These are phyloP conservation scores for Sisymbrium irio DNA, from an alignment of 345 rosid species.

Conservation along the genomic window DNA sequence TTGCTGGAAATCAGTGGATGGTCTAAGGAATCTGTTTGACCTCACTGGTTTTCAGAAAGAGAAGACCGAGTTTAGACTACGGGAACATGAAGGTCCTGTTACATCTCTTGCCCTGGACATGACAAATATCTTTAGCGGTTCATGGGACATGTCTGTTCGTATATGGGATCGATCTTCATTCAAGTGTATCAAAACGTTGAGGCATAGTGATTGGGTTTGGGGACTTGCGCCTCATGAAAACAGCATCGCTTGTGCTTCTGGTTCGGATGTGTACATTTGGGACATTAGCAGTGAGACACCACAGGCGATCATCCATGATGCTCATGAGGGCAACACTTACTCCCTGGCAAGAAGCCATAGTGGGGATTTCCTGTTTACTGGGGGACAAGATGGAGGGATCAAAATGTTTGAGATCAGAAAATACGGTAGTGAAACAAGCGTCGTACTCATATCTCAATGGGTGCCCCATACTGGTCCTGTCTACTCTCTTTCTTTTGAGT, in stretches of 20 bases:
- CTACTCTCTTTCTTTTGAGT: conserved; percentile 80
- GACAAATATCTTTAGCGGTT: conserved; percentile 67
- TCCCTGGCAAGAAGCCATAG: conserved; percentile 77
- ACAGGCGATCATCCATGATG: conserved; percentile 48
- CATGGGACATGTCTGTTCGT: conserved; percentile 96
- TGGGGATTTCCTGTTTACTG: conserved; percentile 82
- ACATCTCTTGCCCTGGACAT: conserved; percentile 77
- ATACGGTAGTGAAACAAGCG: conserved; percentile 16
- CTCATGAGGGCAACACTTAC: conserved; percentile 64
- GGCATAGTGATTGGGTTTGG: conserved; percentile 95
- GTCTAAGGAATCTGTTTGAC: conserved; percentile 63
- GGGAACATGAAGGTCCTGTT: conserved; percentile 91
- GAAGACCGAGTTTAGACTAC: conserved; percentile 57
- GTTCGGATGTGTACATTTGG: conserved; percentile 89
- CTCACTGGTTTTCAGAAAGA: conserved; percentile 49
- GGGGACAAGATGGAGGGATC: conserved; percentile 89
- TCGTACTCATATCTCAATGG: conserved; percentile 70
- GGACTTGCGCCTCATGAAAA: conserved; percentile 68
- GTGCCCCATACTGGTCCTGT: conserved; percentile 82
- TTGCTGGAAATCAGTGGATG: conserved; percentile 75
- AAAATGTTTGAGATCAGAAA: conserved; percentile 76
- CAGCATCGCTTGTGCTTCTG: conserved; percentile 59
- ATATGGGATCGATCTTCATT: conserved; percentile 77
- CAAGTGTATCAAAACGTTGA: conserved; percentile 62
- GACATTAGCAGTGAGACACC: conserved; percentile 51